Evolutionary conservation across 2,329 filamentous ascomycete species (phyloP).

Genomic region (Trichoderma lentiforme): DNA sequence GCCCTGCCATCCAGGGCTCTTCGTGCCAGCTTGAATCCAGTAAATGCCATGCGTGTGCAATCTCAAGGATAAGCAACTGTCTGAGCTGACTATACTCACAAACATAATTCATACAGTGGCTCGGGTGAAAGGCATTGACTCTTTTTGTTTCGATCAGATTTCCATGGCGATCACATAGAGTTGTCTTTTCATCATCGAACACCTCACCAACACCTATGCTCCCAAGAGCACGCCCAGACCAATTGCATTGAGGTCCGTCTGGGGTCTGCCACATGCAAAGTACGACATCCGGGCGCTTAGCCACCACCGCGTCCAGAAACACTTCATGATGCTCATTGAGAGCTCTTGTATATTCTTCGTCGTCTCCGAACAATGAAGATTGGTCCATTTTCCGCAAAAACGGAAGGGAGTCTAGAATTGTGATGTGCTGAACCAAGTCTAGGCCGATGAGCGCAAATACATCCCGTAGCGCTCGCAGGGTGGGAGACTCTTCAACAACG

Average conservation of each 20-base stretch:
- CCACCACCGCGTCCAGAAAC: background rate
- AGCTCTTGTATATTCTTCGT: background rate
- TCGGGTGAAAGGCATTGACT: background rate
- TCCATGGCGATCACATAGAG: background rate
- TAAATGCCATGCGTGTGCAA: background rate
- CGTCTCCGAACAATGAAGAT: background rate
- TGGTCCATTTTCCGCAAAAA: background rate
- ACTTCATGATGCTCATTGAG: background rate
- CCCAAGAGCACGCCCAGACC: background rate
- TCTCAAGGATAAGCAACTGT: background rate
- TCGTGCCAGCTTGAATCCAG: background rate
- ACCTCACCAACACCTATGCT: background rate
- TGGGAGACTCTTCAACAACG: background rate
- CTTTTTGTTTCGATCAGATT: background rate
- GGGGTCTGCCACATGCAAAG: background rate
- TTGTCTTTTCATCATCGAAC: background rate
- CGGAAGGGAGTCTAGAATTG: background rate
- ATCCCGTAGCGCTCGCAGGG: background rate
- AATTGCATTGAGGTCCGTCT: background rate
- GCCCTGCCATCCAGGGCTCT: background rate
- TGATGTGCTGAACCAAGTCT: background rate
- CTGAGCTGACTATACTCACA: background rate
- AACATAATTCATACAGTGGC: background rate
- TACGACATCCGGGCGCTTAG: background rate
- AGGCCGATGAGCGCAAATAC: background rate